Percentiles rank a stretch among this genome's conserved stretches.
phyloP scores from a whole-genome alignment of 768 basidiomycete genomes.

The Russula sp. region DNA sequence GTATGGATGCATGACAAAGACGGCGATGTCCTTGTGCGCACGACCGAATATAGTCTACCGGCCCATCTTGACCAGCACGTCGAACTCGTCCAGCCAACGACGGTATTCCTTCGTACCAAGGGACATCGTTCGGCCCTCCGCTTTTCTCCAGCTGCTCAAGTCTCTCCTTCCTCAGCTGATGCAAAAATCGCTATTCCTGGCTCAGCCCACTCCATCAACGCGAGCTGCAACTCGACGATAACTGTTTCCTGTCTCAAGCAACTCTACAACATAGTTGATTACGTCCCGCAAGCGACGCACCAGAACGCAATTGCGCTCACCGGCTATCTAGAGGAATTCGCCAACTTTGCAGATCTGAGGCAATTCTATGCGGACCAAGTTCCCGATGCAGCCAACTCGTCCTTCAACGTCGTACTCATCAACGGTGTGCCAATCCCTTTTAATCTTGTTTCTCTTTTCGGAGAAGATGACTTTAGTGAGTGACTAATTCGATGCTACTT shows the following conservation, averaged over 20 bases:
- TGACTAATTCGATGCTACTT: background rate
- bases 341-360: constrained; percentile 37
- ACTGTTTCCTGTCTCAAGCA: constrained; percentile 39
- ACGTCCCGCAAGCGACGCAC: constrained; percentile 30
- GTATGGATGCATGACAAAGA: constrained; percentile 51
- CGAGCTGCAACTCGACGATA: constrained; percentile 40
- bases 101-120: constrained; percentile 52
- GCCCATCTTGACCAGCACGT: constrained; percentile 50
- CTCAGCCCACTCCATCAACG: constrained; percentile 29
- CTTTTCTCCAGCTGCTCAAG: constrained; percentile 20
- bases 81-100: constrained; percentile 65
- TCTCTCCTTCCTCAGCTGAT: background rate
- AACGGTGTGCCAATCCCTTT: constrained; percentile 42
- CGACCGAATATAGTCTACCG: constrained; percentile 60
- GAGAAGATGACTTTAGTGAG: background rate
- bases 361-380: constrained; percentile 36
- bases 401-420: constrained; percentile 53
- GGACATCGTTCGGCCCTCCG: constrained; percentile 41
- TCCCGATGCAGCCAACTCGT: constrained; percentile 40
- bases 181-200: constrained; percentile 7
- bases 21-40: constrained; percentile 55
- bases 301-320: constrained; percentile 39
- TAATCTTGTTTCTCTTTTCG: background rate
- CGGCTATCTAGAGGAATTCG: constrained; percentile 39
- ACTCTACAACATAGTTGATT: constrained; percentile 39